A percentile compares a stretch with the other conserved stretches of the same genome.
These are phyloP conservation scores for Picea engelmannii DNA, from an alignment of 83 land plant species.

Conservation along the genomic window DNA sequence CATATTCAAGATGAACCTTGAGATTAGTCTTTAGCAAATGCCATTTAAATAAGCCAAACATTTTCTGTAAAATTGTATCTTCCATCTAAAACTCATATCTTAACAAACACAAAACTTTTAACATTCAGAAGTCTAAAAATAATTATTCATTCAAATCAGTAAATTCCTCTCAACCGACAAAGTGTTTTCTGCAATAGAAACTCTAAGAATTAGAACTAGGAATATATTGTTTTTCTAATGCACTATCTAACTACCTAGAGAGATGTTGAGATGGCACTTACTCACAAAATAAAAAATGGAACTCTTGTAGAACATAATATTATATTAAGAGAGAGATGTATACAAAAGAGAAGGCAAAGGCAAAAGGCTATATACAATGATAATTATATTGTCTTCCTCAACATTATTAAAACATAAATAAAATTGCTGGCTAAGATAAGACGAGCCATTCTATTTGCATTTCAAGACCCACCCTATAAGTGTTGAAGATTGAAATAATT, in stretches of 20 bases:
- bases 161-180: not conserved
- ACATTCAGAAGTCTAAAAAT: not conserved
- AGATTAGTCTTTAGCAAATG: no score
- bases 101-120: not conserved
- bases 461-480: no score
- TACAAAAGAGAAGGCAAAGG: no score
- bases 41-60: no score
- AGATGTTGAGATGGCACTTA: conserved; percentile 14
- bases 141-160: not conserved
- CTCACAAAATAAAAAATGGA: conserved; percentile 63
- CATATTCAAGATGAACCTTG: not conserved
- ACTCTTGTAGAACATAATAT: conserved; percentile 61
- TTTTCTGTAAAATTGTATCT: no score
- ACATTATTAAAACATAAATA: no score
- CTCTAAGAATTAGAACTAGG: not conserved
- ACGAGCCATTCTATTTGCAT: no score
- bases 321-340: no score
- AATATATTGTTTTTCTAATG: not conserved
- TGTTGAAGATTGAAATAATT: not conserved
- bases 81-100: not conserved
- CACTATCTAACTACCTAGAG: not conserved
- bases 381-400: no score
- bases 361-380: no score
- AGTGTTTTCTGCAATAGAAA: not conserved
- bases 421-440: not conserved